Evolutionary conservation across 331 rosid species (phyloP).

Genomic region (Ulmus americana): DNA sequence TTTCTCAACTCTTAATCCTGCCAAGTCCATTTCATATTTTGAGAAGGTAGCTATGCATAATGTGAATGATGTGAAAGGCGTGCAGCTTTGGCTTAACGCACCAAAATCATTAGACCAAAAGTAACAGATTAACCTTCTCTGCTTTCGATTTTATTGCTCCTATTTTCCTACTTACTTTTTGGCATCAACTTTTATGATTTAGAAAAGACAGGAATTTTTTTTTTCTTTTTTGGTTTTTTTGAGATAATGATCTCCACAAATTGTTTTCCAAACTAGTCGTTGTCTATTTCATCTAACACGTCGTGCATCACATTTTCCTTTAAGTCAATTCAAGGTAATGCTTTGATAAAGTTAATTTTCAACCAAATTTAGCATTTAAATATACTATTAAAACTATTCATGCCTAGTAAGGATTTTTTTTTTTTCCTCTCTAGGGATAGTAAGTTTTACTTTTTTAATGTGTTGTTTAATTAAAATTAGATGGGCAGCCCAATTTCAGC

Average conservation of each 20-base stretch:
- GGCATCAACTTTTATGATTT: background rate
- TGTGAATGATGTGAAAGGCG: slow-evolving; percentile 1
- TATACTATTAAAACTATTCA: too few relatives aligned
- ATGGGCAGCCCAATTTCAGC: too few relatives aligned
- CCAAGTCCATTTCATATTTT: background rate
- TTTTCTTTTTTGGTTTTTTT: background rate
- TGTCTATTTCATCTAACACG: background rate
- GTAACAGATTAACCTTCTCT: background rate
- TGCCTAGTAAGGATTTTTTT: too few relatives aligned
- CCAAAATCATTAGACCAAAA: slow-evolving; percentile 1
- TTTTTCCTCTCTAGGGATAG: too few relatives aligned
- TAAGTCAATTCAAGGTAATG: background rate
- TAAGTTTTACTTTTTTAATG: too few relatives aligned
- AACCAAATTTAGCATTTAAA: too few relatives aligned
- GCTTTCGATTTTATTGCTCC: background rate
- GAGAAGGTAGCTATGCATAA: background rate
- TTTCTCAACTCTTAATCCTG: background rate
- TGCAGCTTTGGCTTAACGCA: background rate
- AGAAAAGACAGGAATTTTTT: background rate
- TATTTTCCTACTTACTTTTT: background rate
- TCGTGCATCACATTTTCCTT: background rate
- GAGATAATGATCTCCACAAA: too few relatives aligned
- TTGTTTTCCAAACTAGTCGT: too few relatives aligned
- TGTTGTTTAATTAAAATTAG: too few relatives aligned
- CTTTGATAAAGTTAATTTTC: background rate